These are phyloP conservation scores for Wickerhamomyces kurtzmanii DNA, from an alignment of 805 yeast genomes.

Conservation along the genomic window DNA sequence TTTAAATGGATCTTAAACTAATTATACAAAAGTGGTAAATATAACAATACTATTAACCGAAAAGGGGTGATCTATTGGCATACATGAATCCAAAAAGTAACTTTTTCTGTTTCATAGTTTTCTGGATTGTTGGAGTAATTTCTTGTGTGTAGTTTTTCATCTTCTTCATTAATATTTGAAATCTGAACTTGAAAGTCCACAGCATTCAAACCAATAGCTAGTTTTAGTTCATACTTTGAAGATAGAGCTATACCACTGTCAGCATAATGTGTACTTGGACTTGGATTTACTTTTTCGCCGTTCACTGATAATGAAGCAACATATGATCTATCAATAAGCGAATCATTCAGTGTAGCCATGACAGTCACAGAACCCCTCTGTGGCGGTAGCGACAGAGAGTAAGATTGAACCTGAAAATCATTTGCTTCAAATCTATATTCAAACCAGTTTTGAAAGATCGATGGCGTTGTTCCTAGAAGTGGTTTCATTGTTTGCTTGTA, in stretches of 20 bases:
- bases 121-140: conserved; percentile 15
- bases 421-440: conserved; percentile 27
- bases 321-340: conserved; percentile 27
- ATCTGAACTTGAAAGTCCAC: conserved; percentile 28
- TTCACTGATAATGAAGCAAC: conserved; percentile 28
- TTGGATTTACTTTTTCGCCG: conserved; percentile 32
- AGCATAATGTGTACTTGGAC: conserved; percentile 30
- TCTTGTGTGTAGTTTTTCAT: conserved; percentile 10
- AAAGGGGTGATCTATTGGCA: too few relatives aligned
- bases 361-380: conserved; percentile 36
- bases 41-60: too few relatives aligned
- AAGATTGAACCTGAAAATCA: conserved; percentile 24
- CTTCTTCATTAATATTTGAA: conserved; percentile 15
- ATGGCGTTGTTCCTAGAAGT: conserved; percentile 8
- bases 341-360: conserved; percentile 31
- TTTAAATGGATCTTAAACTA: too few relatives aligned
- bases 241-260: conserved; percentile 16
- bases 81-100: conserved; percentile 31
- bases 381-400: conserved; percentile 35
- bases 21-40: too few relatives aligned
- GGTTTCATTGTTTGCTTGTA: conserved; percentile 18
- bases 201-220: conserved; percentile 36
- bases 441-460: conserved; percentile 21
- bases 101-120: conserved; percentile 24
- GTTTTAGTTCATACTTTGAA: conserved; percentile 33